Base-by-base conservation (phyloP, 78 protist species). In the Isochrysis galbana region DNA sequence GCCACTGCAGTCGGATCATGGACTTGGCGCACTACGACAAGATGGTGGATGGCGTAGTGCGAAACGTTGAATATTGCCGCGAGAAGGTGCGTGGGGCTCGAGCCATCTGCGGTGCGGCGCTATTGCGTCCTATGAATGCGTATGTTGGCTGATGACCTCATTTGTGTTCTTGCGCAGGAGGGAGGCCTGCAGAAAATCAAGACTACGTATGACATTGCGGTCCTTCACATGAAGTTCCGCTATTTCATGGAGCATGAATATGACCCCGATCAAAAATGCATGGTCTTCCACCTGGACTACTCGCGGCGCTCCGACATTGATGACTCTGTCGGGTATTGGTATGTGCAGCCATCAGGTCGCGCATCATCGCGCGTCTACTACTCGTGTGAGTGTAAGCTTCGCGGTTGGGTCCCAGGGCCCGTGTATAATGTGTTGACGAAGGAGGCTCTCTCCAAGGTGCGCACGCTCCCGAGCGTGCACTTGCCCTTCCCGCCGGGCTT, bases 321-420 rank as follows among this genome's bases (percentile, higher is more conserved):
- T 46, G 86, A 78, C 47, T 78, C 86, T 4, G 86, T 78, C 48
- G 86, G 86, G 0, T 78, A 78, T 46, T 78, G 86, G 74, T 32
- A 51, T 51, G 61, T 51, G 61, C 61, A 51, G 61, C 61, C 61
- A 14, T 14, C 29, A 51, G 61, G 14, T 51, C 61, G 61, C 61
- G 29, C 29, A 51, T 7, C 29, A 21, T 41, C n/a, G 21, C 86
- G 86, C n/a, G 86, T 78, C 48, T 78, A 21, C 86, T 78, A 78
- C 86, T 78, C 86, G 47, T 78, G 86, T n/a, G 42, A 39, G 5
- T 39, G 45, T 46, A 78, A 78, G 47, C 86, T 78, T 23, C 46
- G 86, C n/a, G 86, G 86, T 5, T 78, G 86, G 86, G 86, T 78
- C 19, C 86, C 86, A 10, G 32, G 48, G 1, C 86, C 86, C 21